Base-by-base conservation (phyloP, 768 basidiomycete species). In the Hydnomerulius pinastri region DNA sequence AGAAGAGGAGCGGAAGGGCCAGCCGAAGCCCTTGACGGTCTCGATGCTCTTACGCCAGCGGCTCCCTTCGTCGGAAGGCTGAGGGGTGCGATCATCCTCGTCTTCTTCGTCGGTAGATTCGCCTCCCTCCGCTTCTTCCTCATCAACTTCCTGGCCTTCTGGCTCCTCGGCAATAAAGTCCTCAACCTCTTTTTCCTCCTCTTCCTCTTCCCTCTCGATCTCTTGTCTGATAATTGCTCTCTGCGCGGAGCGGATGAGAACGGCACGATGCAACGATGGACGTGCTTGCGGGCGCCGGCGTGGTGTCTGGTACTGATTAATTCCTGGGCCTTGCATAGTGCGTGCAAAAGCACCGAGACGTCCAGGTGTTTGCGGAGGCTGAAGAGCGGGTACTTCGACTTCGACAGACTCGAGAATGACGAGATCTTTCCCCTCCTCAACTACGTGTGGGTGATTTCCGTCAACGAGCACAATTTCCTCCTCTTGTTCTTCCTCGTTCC, bases 321-420 rank as follows among this genome's bases (percentile, higher is more conserved):
- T 20, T n/a, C 36, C 38, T 28, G 48, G 20, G 1, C 39, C 23
- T 7, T 29, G 41, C 17, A 27, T 10, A 29, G 17, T 30, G 28
- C 46, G 46, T 21, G 27, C 46, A 38, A 48, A 48, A 11, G 46
- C 46, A 18, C 46, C 46, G 9, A 32, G 27, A 21, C 46, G 46
- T 12, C 60, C 43, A 27, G 46, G 45, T 9, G 48, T 53, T 20
- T 50, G 40, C 30, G 60, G 56, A 27, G 51, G 37, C 43, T 36
- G 48, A 23, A 51, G 48, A 18, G 48, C 42, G 9, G 59, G 59
- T 23, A 55, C 61, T 8, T 51, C 56, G 0, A 63, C 62, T 64
- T 79, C 76, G n/a, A 87, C 77, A 46, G 84, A 80, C 61, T 90
- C 87, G 15, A 89, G 70, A 48, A 90, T 87, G 36, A 89, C 77